A percentile compares a stretch with the other conserved stretches of the same genome.
These are phyloP conservation scores for Triglochin maritima DNA, from an alignment of 106 monocot species.

Conservation along the genomic window DNA sequence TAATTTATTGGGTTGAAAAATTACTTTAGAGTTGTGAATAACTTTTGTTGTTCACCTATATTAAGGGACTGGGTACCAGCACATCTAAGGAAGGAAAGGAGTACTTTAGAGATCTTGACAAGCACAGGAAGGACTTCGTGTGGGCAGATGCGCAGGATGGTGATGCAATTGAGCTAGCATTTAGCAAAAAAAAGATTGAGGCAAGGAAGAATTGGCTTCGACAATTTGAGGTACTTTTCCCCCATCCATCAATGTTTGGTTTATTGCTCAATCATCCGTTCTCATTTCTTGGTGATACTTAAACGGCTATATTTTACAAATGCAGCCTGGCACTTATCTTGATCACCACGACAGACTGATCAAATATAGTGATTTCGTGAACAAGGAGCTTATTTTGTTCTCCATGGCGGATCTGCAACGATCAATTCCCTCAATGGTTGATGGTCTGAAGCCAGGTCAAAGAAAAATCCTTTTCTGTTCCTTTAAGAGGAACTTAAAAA, in stretches of 20 bases:
- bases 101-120: conserved; percentile 55
- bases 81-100: conserved; percentile 82
- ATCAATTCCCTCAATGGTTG: conserved; percentile 94
- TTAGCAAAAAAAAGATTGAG: conserved; percentile 96
- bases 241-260: not conserved
- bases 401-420: conserved; percentile 84
- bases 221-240: conserved; percentile 61
- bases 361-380: conserved; percentile 95
- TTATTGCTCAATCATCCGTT: not conserved
- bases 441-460: conserved; percentile 96
- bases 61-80: conserved; percentile 92
- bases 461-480: conserved; percentile 85
- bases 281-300: not conserved
- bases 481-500: conserved; percentile 77
- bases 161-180: conserved; percentile 89
- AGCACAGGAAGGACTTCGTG: conserved; percentile 77
- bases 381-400: conserved; percentile 87
- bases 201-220: conserved; percentile 91
- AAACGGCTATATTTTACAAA: not conserved
- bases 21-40: no score
- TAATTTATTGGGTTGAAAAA: no score
- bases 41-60: no score
- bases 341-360: conserved; percentile 57
- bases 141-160: conserved; percentile 77
- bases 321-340: conserved; percentile 83